Base-by-base conservation (phyloP, 805 yeast species). In the Kluyveromyces siamensis region DNA sequence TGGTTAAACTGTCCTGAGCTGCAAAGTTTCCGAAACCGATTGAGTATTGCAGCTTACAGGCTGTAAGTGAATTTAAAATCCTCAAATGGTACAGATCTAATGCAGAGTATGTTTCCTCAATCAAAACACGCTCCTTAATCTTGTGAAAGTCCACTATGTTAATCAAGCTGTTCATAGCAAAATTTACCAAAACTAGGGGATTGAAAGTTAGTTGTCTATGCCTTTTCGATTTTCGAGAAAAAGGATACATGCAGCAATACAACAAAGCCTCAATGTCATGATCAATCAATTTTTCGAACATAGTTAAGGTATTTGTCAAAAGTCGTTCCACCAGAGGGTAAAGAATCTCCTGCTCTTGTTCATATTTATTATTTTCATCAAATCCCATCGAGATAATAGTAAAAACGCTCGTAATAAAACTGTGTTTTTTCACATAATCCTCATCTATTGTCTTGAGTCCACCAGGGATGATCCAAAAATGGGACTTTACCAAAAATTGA, bases 401-500 rank as follows among this genome's bases (percentile, higher is more conserved):
- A 61, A 73, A 76, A 1, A 76, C 80, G 50, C 80, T 74, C 0
- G 80, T 67, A 19, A 76, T 77, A 51, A 79, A 77, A 3, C 81
- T 76, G 59, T 79, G 82, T 33, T 69, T 67, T 16, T 63, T 54
- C 5, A 75, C 82, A 56, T 75, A 79, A 10, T 64, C 63, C 37
- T 71, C 59, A 39, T 72, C 68, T 11, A 79, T 70, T 33, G 70
- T 71, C 37, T 70, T 74, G n/a, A 77, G 69, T 6, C 82, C 83
- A 10, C 82, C 83, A 1, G 83, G 83, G 6, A 78, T 74, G 41
- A 80, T 77, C 81, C 83, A 80, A 56, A 74, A 76, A 55, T 77
- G 81, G 2, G 83, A 77, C 40, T 72, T 73, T 16, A 70, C 72
- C 37, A 79, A 58, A 51, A 79, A 80, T 27, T 73, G 72, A 48